These are phyloP conservation scores for Podospora australis DNA, from an alignment of 495 filamentous ascomycete species.

Conservation along the genomic window DNA sequence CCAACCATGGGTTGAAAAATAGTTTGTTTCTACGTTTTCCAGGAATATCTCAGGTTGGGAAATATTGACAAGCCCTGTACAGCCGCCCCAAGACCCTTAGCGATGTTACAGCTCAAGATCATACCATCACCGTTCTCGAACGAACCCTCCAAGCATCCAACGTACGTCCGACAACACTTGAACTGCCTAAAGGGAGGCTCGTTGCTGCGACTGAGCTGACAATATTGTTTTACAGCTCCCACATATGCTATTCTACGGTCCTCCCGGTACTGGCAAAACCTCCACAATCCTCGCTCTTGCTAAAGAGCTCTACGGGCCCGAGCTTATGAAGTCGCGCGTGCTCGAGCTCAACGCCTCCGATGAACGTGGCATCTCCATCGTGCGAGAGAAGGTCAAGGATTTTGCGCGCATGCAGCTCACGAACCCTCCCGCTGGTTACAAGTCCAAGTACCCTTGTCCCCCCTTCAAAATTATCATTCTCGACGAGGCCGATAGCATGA, in stretches of 20 bases:
- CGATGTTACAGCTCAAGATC: constrained; percentile 96
- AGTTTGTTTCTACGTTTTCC: constrained; percentile 52
- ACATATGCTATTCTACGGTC: constrained; percentile 99
- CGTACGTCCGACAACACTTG: constrained; percentile 37
- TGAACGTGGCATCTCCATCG: constrained; percentile 94
- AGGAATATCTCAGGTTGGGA: not conserved
- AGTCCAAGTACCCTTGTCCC: constrained; percentile 78
- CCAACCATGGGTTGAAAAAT: constrained; percentile 99
- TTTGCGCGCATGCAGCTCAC: constrained; percentile 93
- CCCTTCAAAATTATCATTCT: constrained; percentile 98
- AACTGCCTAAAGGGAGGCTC: not conserved
- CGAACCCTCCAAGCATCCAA: constrained; percentile 93
- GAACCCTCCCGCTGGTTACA: constrained; percentile 62
- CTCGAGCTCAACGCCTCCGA: constrained; percentile 98
- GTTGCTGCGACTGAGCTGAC: constrained; percentile 7
- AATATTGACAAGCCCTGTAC: constrained; percentile 15
- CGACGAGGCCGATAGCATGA: constrained; percentile 98
- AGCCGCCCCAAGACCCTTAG: constrained; percentile 89
- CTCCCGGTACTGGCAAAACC: constrained; percentile 97
- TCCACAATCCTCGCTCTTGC: constrained; percentile 92
- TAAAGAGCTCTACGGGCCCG: constrained; percentile 94
- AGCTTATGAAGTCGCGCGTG: constrained; percentile 87
- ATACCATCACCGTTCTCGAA: constrained; percentile 87
- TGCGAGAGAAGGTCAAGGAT: constrained; percentile 97
- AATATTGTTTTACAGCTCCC: constrained; percentile 57